These are phyloP conservation scores for Amanita phalloides DNA, from an alignment of 768 basidiomycete genomes.

Conservation along the genomic window DNA sequence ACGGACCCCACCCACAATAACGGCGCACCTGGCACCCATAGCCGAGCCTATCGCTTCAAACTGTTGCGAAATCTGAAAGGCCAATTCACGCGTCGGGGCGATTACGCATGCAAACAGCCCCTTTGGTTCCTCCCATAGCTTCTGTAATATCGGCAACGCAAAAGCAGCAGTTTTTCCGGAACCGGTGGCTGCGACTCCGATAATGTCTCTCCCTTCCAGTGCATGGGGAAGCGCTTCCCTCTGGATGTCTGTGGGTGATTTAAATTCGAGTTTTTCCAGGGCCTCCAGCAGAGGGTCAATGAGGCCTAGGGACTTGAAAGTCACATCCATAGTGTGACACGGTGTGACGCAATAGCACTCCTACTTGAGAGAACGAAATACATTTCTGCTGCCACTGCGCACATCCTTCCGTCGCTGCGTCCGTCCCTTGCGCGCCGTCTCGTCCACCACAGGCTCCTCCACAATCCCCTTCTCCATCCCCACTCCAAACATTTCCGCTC, in stretches of 20 bases:
- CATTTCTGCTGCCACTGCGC: constrained; percentile 87
- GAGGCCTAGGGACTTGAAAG: constrained; percentile 80
- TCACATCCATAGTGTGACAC: constrained; percentile 18
- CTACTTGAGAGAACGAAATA: constrained; percentile 35
- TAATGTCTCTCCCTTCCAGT: constrained; percentile 87
- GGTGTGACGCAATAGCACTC: background rate
- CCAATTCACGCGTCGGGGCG: constrained; percentile 96
- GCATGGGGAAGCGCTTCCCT: constrained; percentile 77
- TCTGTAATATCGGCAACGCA: constrained; percentile 91
- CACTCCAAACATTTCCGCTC: constrained; percentile 73
- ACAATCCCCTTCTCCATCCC: constrained; percentile 79
- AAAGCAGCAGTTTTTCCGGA: constrained; percentile 98
- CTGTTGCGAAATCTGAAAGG: constrained; percentile 96
- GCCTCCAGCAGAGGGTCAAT: constrained; percentile 86
- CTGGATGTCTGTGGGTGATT: constrained; percentile 87
- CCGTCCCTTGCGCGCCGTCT: constrained; percentile 69
- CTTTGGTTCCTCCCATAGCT: constrained; percentile 91
- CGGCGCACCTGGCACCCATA: constrained; percentile 86
- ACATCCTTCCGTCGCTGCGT: constrained; percentile 66
- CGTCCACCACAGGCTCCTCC: constrained; percentile 39
- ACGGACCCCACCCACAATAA: constrained; percentile 94
- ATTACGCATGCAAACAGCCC: constrained; percentile 89
- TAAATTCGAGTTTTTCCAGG: constrained; percentile 73
- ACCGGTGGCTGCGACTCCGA: constrained; percentile 96
- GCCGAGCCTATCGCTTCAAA: constrained; percentile 86